A percentile compares a stretch with the other conserved stretches of the same genome.
Evolutionary conservation across 352 stramenopile genomes (phyloP).

Genomic region (Phytophthora macrochlamydospora): DNA sequence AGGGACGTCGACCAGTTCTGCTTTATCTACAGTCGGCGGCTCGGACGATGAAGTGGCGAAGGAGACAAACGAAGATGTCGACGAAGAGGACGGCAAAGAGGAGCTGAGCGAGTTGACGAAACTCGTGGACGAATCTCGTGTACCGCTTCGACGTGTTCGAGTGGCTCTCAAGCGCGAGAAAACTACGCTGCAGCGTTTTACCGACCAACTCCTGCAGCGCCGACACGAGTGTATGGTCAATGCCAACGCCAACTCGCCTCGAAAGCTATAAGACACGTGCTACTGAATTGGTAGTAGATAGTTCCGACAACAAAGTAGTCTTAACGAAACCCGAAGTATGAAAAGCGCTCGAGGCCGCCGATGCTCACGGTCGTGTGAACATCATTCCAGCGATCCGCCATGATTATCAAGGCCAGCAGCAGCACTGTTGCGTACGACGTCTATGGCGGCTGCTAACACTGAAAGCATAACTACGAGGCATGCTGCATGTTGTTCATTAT

Average conservation of each 20-base stretch:
- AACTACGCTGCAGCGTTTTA: conserved; percentile 44
- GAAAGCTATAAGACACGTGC: background rate
- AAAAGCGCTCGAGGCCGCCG: no score
- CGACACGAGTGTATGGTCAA: conserved; percentile 51
- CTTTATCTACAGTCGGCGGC: background rate
- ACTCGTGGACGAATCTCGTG: conserved; percentile 35
- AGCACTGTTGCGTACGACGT: no score
- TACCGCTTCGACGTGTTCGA: conserved; percentile 48
- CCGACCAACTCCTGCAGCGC: conserved; percentile 49
- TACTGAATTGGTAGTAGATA: background rate
- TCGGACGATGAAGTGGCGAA: background rate
- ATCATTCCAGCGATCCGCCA: no score
- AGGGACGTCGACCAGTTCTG: conserved; percentile 3
- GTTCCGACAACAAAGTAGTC: background rate
- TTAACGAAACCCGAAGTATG: background rate
- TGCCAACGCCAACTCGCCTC: conserved; percentile 1
- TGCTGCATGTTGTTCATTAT: no score
- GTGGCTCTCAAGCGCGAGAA: conserved; percentile 45
- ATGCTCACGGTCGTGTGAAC: no score
- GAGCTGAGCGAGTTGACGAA: conserved; percentile 23
- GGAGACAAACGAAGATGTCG: background rate
- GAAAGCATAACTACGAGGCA: no score
- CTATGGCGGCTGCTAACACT: no score
- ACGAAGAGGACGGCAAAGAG: conserved; percentile 34
- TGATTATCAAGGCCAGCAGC: no score